A percentile compares a stretch with the other conserved stretches of the same genome.
phyloP scores from a whole-genome alignment of 2,329 filamentous ascomycete genomes.

The Colletotrichum tabaci region DNA sequence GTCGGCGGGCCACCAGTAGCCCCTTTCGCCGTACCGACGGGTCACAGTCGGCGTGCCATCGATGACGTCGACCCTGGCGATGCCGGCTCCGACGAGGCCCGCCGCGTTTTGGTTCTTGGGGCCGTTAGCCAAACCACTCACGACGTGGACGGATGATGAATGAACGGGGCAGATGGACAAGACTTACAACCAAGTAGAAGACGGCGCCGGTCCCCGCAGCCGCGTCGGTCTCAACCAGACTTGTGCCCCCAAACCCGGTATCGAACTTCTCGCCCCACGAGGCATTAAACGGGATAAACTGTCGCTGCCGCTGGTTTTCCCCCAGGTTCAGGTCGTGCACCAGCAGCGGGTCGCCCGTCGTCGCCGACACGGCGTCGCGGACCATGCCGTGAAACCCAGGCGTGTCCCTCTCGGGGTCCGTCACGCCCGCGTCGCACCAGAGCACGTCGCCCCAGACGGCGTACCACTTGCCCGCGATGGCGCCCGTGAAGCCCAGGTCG shows the following conservation, averaged over 20 bases:
- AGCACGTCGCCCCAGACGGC: constrained; percentile 55
- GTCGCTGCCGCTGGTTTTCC: constrained; percentile 51
- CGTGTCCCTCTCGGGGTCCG: constrained; percentile 48
- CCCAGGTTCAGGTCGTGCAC: constrained; percentile 56
- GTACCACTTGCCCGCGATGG: constrained; percentile 55
- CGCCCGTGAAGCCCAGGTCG: constrained; percentile 56
- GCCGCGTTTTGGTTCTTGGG: constrained; percentile 47
- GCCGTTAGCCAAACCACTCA: no score
- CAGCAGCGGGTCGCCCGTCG: constrained; percentile 53
- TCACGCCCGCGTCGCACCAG: constrained; percentile 54
- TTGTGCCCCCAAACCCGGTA: constrained; percentile 57
- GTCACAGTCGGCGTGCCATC: constrained; percentile 53
- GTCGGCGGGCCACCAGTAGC: constrained; percentile 55
- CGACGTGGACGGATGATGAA: no score
- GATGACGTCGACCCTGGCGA: constrained; percentile 53
- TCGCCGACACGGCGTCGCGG: constrained; percentile 53
- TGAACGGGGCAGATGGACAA: no score
- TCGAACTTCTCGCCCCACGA: constrained; percentile 54
- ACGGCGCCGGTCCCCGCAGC: constrained; percentile 49
- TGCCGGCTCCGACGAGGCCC: constrained; percentile 54
- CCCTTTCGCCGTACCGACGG: constrained; percentile 49
- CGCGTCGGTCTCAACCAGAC: constrained; percentile 53
- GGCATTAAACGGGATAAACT: constrained; percentile 55
- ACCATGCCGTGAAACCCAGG: constrained; percentile 58
- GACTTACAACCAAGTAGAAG: constrained; percentile 55